A percentile compares a stretch with the other conserved stretches of the same genome.
Conservation (phyloP, 331 rosid genomes). For the Stylosanthes scabra region DNA sequence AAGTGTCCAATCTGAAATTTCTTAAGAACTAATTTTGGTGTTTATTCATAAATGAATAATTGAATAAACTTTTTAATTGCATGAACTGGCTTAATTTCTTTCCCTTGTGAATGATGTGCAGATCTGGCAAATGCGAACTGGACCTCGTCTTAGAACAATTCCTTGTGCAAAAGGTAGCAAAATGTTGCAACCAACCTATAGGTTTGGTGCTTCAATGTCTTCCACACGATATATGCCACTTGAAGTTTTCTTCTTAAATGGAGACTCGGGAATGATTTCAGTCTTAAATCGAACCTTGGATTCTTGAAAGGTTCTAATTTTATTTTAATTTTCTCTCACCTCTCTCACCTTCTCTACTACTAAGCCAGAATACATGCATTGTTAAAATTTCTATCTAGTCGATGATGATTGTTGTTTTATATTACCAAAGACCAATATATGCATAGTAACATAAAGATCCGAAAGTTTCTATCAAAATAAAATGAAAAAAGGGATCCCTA, state of each 20-base stretch:
- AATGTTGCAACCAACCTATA: conserved; percentile 84
- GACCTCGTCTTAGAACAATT: conserved; percentile 90
- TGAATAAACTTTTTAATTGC: conserved; percentile 8
- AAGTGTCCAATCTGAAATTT: too few relatives aligned
- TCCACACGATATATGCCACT: conserved; percentile 72
- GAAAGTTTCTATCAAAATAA: too few relatives aligned
- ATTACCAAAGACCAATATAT: neutral
- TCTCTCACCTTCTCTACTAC: too few relatives aligned
- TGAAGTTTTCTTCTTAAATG: conserved; percentile 94
- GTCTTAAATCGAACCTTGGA: conserved; percentile 71
- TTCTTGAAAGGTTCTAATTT: conserved; percentile 38
- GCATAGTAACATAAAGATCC: neutral
- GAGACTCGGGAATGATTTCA: conserved; percentile 89
- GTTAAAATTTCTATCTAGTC: neutral
- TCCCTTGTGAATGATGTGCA: conserved; percentile 41
- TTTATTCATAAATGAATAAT: neutral
- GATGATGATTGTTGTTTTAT: conserved; percentile 24
- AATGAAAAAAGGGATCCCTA: neutral
- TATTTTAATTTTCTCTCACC: neutral
- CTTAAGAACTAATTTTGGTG: too few relatives aligned
- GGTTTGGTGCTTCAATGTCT: conserved; percentile 75
- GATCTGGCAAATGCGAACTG: conserved; percentile 99
- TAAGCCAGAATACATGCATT: conserved; percentile 18
- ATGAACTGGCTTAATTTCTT: neutral
- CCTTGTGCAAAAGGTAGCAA: conserved; percentile 82